Percentiles rank a stretch among this genome's conserved stretches.
phyloP scores from a whole-genome alignment of 2,329 filamentous ascomycete genomes.

The Emericellopsis cladophorae region DNA sequence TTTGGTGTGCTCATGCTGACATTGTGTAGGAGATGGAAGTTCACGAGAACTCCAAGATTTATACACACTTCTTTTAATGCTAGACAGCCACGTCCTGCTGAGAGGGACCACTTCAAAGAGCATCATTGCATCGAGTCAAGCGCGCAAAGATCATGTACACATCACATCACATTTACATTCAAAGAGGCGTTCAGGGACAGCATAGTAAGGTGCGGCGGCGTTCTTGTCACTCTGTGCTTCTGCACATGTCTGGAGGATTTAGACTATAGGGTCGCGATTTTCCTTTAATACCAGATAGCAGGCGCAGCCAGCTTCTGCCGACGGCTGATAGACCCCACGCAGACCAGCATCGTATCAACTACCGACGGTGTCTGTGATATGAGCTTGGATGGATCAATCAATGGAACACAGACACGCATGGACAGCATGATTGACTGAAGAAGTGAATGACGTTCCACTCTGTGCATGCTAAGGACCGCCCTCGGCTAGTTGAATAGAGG shows the following conservation, averaged over 20 bases:
- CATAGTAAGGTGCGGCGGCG: slow-evolving; percentile 46
- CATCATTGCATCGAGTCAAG: slow-evolving; percentile 7
- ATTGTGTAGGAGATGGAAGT: slow-evolving; percentile 88
- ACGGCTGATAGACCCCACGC: neutral
- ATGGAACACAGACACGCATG: too few species aligned
- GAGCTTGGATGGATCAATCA: too few species aligned
- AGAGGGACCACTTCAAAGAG: slow-evolving; percentile 10
- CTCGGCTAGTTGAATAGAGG: too few species aligned
- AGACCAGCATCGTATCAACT: too few species aligned
- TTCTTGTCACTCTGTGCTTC: slow-evolving; percentile 29
- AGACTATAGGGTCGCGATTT: slow-evolving; percentile 22
- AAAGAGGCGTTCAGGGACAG: slow-evolving; percentile 37
- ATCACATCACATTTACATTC: slow-evolving; percentile 26
- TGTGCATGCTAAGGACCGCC: too few species aligned
- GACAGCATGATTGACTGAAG: too few species aligned
- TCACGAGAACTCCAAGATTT: slow-evolving; percentile 96
- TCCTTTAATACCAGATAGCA: slow-evolving; percentile 9
- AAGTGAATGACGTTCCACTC: too few species aligned
- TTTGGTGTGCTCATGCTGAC: slow-evolving; percentile 22
- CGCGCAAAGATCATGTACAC: slow-evolving; percentile 30
- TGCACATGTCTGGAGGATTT: slow-evolving; percentile 21
- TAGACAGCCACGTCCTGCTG: slow-evolving; percentile 2
- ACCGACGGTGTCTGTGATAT: too few species aligned
- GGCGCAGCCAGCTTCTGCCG: neutral
- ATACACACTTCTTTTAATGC: slow-evolving; percentile 97